These are phyloP conservation scores for Fomitopsis serialis DNA, from an alignment of 768 basidiomycete species.

Conservation along the genomic window DNA sequence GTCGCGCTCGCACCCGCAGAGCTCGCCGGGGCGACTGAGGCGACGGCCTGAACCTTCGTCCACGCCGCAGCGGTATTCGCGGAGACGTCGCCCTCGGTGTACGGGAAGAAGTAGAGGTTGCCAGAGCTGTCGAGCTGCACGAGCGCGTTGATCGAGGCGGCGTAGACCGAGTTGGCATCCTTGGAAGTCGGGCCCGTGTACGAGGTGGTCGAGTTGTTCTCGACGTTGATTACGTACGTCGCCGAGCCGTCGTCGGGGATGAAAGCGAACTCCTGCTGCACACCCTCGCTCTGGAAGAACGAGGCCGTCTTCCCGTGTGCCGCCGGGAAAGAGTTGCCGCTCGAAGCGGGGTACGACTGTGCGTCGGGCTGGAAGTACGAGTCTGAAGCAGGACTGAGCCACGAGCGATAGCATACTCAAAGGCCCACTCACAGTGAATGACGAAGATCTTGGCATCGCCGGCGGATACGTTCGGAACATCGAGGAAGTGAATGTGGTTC, in stretches of 20 bases:
- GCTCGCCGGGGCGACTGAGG: slow-evolving; percentile 35
- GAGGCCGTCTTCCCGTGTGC: slow-evolving; percentile 64
- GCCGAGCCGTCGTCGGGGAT: slow-evolving; percentile 68
- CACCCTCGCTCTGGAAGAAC: slow-evolving; percentile 55
- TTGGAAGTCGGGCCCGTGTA: slow-evolving; percentile 56
- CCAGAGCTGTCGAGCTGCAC: slow-evolving; percentile 66
- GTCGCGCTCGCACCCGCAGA: slow-evolving; percentile 10
- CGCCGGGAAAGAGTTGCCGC: slow-evolving; percentile 56
- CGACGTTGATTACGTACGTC: slow-evolving; percentile 72
- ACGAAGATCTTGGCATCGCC: slow-evolving; percentile 79
- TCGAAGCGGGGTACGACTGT: slow-evolving; percentile 47
- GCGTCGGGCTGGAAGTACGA: slow-evolving; percentile 73
- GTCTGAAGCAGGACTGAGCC: slow-evolving; percentile 34
- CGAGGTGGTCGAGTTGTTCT: slow-evolving; percentile 61
- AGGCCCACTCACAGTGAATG: slow-evolving; percentile 68
- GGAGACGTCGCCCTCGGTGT: slow-evolving; percentile 37
- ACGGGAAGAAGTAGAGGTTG: slow-evolving; percentile 55
- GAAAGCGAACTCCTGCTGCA: slow-evolving; percentile 73
- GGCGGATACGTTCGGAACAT: slow-evolving; percentile 59
- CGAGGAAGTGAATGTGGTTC: slow-evolving; percentile 83
- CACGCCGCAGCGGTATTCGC: slow-evolving; percentile 45
- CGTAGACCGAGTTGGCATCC: slow-evolving; percentile 57
- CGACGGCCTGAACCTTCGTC: slow-evolving; percentile 40
- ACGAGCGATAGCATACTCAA: background rate
- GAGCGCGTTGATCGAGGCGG: slow-evolving; percentile 53